Base-by-base conservation (phyloP, 495 filamentous ascomycete genomes). In the Apiosordaria backusii region DNA sequence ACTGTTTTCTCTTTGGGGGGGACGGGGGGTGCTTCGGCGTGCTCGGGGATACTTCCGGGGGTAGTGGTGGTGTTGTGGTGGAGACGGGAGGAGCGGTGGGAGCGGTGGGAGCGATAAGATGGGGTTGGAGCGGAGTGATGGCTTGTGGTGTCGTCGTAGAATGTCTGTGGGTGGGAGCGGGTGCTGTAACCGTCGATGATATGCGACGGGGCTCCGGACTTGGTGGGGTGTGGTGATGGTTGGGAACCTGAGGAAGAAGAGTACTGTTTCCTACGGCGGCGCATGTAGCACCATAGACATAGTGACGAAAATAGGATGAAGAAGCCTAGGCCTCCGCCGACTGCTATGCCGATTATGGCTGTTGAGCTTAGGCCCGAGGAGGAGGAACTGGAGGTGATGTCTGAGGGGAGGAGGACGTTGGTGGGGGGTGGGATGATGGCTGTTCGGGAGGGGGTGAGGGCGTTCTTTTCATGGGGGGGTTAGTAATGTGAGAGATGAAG, bases 331-430 rank as follows among this genome's bases (percentile, higher is more conserved):
- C 67, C 74, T n/a, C 70, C 73, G 29, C 72, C 74, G 27, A 76
- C 63, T 18, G 68, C 72, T 58, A 75, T 76, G 29, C 74, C 74
- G 18, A 76, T 68, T 27, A 66, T 67, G 3, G 72, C 69, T 4
- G 63, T 61, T 23, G 70, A 71, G 63, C 72, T 71, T 21, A 76
- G 26, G n/a, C 70, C 63, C 35, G 57, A 21, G 26, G 57, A 59
- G 24, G 53, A 22, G 10, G 1, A 65, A 59, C 13, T 68, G 63
- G 13, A 62, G n/a, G 21, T 22, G 57, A 57, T 4, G 63, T 18
- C 15, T 57, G 21, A n/a, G 52, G 59, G 24, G 65, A 61, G 45
- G 53, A 22, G 64, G 63, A 50, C 25, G 60, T 60, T 0, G 40
- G 63, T 23, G 62, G 27, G 15, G 60, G 16, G 55, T 40, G n/a